These are phyloP conservation scores for Syzygium syzygioides DNA, from an alignment of 441 rosid genomes.

Conservation along the genomic window DNA sequence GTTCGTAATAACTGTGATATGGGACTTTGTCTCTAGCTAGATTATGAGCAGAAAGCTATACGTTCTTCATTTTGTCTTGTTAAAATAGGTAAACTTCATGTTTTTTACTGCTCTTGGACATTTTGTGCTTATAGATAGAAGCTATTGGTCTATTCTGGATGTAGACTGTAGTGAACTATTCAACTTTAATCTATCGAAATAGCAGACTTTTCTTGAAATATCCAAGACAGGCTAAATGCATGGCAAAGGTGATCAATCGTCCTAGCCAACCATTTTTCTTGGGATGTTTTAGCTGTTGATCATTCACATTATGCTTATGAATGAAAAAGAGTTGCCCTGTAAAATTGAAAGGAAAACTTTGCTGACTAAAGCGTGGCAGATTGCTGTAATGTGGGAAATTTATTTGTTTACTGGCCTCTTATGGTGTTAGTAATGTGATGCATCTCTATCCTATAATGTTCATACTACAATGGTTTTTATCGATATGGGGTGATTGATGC, in stretches of 20 bases:
- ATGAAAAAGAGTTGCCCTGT: neutral
- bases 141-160: neutral
- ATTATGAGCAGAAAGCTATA: neutral
- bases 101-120: neutral
- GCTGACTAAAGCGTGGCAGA: neutral
- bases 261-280: neutral
- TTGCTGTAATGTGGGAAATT: neutral
- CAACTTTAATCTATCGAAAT: neutral
- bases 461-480: neutral
- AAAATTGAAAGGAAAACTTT: neutral
- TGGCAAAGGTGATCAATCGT: neutral
- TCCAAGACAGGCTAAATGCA: neutral
- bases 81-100: neutral
- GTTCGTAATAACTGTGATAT: neutral
- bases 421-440: neutral
- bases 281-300: neutral
- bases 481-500: neutral
- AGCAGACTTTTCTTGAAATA: neutral
- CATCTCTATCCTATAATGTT: slow-evolving; percentile 1
- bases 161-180: neutral
- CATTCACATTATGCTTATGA: neutral
- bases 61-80: neutral
- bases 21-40: neutral
- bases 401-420: neutral
- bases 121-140: neutral